Base-by-base conservation (phyloP, 106 monocot genomes). In the Xerophyta viscosa region DNA sequence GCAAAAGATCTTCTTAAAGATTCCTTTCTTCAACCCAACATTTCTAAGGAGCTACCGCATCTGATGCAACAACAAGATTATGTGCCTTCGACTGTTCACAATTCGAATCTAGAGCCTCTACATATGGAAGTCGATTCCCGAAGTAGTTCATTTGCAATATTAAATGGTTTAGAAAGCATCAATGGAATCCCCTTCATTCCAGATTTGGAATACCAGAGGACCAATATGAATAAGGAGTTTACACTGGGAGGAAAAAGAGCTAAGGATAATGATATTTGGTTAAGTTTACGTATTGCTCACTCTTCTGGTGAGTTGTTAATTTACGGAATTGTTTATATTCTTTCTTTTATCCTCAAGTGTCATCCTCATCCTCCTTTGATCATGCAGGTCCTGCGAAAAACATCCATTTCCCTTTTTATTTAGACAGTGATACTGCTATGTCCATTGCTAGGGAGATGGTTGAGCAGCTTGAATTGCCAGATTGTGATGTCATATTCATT, bases 1-100 rank as follows among this genome's bases (percentile, higher is more conserved):
- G 84, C 79, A 8, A 80, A 63, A 58, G 79, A 85, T 22, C 79
- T 85, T 23, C 27, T 80, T 20, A 75, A 76, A 57, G 84, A 85
- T 26, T 71, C 79, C 21, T 85, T 85, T 69, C 71, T 85, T 48
- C 58, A 72, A 24, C 37, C 29, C 19, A 54, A 58, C 46, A 58
- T 62, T 57, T 36, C 44, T 13, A 53, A 48, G 27, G 62, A 57
- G n/a, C 15, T 44, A 17, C 4, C 8, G n/a, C 37, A 31, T 31
- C 29, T 29, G 10, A 13, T 72, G 48, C 48, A 60, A 24, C 19
- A 23, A 27, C 31, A 65, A 10, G 24, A 41, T 30, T 0, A 9
- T 29, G 19, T 25, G 25, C 47, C 48, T 21, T 56, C 29, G 23
- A 19, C 24, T 1, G 52, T 37, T 4, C n/a, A 18, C 28, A 24